Percentiles rank a stretch among this genome's conserved stretches.
These are phyloP conservation scores for Calycina herbarum DNA, from an alignment of 2,329 filamentous ascomycete species.

Conservation along the genomic window DNA sequence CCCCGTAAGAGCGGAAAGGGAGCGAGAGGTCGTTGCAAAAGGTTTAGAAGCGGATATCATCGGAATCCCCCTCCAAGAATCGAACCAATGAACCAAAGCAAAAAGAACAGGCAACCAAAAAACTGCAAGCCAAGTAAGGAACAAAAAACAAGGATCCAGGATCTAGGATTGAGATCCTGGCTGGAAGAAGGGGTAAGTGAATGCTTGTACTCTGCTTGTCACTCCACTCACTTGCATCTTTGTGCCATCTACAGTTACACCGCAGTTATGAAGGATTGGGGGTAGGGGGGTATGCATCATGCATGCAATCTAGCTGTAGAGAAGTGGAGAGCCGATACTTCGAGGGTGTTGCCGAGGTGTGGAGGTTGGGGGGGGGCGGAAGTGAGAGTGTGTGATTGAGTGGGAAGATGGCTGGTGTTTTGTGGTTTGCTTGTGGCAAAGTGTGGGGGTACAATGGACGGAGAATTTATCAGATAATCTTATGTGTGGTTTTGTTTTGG, in stretches of 20 bases:
- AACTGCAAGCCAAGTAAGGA: not conserved
- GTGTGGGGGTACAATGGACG: not conserved
- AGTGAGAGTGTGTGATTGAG: not conserved
- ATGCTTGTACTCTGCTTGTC: not conserved
- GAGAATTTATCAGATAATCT: conserved; percentile 1
- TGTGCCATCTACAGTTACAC: conserved; percentile 1
- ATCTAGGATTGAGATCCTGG: not conserved
- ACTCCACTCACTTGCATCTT: not conserved
- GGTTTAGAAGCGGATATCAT: conserved; percentile 3
- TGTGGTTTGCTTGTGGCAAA: not conserved
- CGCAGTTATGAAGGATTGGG: not conserved
- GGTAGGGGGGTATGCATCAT: not conserved
- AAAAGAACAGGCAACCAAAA: not conserved
- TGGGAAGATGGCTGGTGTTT: too few relatives aligned
- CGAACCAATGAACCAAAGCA: not conserved
- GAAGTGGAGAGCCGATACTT: not conserved
- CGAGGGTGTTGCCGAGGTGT: not conserved
- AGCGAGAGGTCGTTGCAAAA: not conserved
- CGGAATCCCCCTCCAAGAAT: not conserved
- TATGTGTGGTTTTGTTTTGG: not conserved
- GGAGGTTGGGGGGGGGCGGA: not conserved
- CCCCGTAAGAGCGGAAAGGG: not conserved
- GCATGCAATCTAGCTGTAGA: not conserved
- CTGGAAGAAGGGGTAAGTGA: not conserved
- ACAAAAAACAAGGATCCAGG: not conserved